A percentile compares a stretch with the other conserved stretches of the same genome.
Evolutionary conservation across 345 rosid genomes (phyloP).

Genomic region (Rhodomyrtus tomentosa): DNA sequence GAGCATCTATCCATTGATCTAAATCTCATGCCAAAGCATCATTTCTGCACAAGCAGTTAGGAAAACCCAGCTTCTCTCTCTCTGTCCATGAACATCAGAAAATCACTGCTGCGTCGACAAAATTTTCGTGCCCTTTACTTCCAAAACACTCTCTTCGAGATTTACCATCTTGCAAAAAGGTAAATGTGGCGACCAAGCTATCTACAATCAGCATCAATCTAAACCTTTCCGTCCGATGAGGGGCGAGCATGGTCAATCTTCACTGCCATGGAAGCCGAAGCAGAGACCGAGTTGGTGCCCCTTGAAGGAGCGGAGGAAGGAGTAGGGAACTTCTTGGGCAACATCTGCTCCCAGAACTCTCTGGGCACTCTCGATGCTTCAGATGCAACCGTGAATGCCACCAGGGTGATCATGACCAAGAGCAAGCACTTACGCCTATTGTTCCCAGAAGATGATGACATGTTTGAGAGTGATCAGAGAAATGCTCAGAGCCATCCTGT

Average conservation of each 20-base stretch:
- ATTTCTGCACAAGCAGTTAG: neutral
- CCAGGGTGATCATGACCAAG: constrained; percentile 10
- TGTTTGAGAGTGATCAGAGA: neutral
- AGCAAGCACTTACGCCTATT: constrained; percentile 21
- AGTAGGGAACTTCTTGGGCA: constrained; percentile 74
- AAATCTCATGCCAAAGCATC: neutral
- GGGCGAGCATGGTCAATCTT: constrained; percentile 19
- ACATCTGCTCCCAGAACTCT: constrained; percentile 61
- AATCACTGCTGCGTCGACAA: neutral
- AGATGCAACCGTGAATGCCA: constrained; percentile 17
- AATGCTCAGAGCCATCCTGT: constrained; percentile 10
- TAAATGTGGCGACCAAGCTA: neutral
- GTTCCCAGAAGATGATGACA: constrained; percentile 5
- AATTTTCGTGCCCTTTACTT: neutral
- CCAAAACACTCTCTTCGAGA: neutral
- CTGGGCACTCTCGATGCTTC: constrained; percentile 63
- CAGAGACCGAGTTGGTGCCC: constrained; percentile 61
- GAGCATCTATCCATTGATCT: neutral
- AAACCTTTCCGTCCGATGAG: constrained; percentile 48
- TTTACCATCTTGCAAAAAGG: neutral
- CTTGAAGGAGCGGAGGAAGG: constrained; percentile 81
- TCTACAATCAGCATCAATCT: constrained; percentile 2
- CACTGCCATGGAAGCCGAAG: constrained; percentile 25
- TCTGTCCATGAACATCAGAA: neutral
- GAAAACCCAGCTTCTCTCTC: neutral